phyloP scores from a whole-genome alignment of 2,329 filamentous ascomycete genomes.

The Fusarium chlamydosporum region DNA sequence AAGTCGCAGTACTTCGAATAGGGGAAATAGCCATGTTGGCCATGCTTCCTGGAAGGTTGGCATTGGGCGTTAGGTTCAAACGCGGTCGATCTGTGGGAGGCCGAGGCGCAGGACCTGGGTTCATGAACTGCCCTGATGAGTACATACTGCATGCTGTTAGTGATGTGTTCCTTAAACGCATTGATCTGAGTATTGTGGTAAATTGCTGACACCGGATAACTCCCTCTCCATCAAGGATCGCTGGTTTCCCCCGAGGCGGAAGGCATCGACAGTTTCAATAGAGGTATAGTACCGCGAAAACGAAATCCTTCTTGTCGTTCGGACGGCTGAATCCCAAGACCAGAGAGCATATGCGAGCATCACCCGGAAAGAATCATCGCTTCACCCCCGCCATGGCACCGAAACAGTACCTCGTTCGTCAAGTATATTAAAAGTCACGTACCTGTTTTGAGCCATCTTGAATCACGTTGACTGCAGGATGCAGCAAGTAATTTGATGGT shows the following conservation, averaged over 20 bases:
- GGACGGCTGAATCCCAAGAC: not conserved
- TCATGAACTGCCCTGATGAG: slow-evolving; percentile 84
- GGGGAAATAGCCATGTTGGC: slow-evolving; percentile 82
- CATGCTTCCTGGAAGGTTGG: slow-evolving; percentile 82
- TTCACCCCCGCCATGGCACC: slow-evolving; percentile 39
- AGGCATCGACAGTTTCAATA: not conserved
- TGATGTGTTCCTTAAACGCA: slow-evolving; percentile 12
- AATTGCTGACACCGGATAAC: slow-evolving; percentile 18
- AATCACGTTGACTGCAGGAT: slow-evolving; percentile 31
- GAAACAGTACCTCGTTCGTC: slow-evolving; percentile 21
- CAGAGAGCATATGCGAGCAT: slow-evolving; percentile 6
- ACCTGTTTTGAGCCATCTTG: slow-evolving; percentile 56
- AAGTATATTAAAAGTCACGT: slow-evolving; percentile 32
- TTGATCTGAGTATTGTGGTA: slow-evolving; percentile 2
- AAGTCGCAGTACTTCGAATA: slow-evolving; percentile 74
- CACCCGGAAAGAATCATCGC: not conserved
- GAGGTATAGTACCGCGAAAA: not conserved
- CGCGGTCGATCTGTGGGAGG: slow-evolving; percentile 88
- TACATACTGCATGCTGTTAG: slow-evolving; percentile 64
- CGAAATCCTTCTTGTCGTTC: not conserved
- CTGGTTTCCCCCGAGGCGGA: not conserved
- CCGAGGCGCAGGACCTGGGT: slow-evolving; percentile 92
- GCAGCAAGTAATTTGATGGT: slow-evolving; percentile 21
- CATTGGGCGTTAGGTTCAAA: slow-evolving; percentile 82
- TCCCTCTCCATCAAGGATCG: not conserved